Base-by-base conservation (phyloP, 306 rosid species). In the Rosa persica region DNA sequence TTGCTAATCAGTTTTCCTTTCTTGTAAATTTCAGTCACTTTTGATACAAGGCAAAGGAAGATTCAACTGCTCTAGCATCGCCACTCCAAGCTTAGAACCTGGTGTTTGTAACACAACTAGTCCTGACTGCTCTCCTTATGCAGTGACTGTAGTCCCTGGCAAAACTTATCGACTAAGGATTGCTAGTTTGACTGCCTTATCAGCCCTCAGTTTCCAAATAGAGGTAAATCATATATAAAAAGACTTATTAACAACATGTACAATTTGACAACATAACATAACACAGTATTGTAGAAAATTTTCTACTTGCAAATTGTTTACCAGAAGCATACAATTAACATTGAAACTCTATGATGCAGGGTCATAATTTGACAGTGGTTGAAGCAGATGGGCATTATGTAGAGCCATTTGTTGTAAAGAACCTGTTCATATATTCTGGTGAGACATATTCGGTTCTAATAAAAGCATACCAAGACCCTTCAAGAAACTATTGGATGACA, bases 361-460 rank as follows among this genome's bases (percentile, higher is more conserved):
- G 97, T 1, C 98, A 92, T 65, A 92, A 91, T 42, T 90, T 94
- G 98, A 92, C 93, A 3, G 97, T 94, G 46, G 97, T 94, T 6
- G 97, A 92, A 84, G 97, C 97, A 30, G 98, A 94, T 81, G 97
- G 98, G 38, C 95, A 92, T 81, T 86, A 92, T 65, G 97, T 94
- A 0, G 97, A 94, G 62, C 97, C 98, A 22, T 92, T 94, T 34
- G 91, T 73, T 71, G 93, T 92, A 6, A 78, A 89, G 12, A 92
- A 89, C 60, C 79, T 94, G 3, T 92, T 83, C 88, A 72, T 94
- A 65, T 94, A 94, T 74, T 92, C 98, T 0, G 98, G 97, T 16
- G 98, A 94, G 85, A 92, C 97, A 17, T 94, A 94, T 77, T 94
- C 98, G 1, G 97, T 94, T 30, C 69, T 94, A 48, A 78, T 94